Evolutionary conservation across 306 rosid genomes (phyloP).

Genomic region (Alnus glutinosa): DNA sequence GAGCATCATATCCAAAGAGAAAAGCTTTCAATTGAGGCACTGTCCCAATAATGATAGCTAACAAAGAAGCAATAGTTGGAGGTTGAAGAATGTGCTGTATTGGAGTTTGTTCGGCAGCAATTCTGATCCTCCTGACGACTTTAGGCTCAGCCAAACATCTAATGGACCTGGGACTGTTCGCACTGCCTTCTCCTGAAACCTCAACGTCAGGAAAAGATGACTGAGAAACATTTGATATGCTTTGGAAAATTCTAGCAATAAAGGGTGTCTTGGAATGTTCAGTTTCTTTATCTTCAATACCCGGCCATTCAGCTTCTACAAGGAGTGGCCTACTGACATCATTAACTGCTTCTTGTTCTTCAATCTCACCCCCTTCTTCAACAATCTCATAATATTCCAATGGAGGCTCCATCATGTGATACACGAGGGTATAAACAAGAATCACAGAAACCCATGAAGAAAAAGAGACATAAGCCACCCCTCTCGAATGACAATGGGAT

Average conservation of each 20-base stretch:
- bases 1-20: conserved; percentile 70
- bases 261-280: conserved; percentile 80
- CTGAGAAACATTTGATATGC: conserved; percentile 51
- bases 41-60: conserved; percentile 72
- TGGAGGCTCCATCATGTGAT: conserved; percentile 98
- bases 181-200: conserved; percentile 32
- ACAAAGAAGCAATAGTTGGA: conserved; percentile 79
- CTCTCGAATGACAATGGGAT: conserved; percentile 60
- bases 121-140: conserved; percentile 73
- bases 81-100: conserved; percentile 82
- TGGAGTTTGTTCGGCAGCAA: conserved; percentile 84
- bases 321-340: conserved; percentile 74
- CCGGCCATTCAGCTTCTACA: conserved; percentile 98
- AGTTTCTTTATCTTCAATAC: conserved; percentile 87
- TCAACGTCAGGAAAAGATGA: conserved; percentile 54
- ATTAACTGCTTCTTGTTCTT: conserved; percentile 34
- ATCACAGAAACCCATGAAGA: conserved; percentile 87
- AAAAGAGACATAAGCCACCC: conserved; percentile 87
- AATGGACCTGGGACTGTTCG: conserved; percentile 62
- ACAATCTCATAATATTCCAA: conserved; percentile 52
- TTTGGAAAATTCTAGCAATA: conserved; percentile 62
- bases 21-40: conserved; percentile 70
- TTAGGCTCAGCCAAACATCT: conserved; percentile 84
- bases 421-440: conserved; percentile 83
- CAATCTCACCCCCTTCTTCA: conserved; percentile 46